Percentiles rank a stretch among this genome's conserved stretches.
phyloP scores from a whole-genome alignment of 768 basidiomycete species.

The Mycena leptocephala region DNA sequence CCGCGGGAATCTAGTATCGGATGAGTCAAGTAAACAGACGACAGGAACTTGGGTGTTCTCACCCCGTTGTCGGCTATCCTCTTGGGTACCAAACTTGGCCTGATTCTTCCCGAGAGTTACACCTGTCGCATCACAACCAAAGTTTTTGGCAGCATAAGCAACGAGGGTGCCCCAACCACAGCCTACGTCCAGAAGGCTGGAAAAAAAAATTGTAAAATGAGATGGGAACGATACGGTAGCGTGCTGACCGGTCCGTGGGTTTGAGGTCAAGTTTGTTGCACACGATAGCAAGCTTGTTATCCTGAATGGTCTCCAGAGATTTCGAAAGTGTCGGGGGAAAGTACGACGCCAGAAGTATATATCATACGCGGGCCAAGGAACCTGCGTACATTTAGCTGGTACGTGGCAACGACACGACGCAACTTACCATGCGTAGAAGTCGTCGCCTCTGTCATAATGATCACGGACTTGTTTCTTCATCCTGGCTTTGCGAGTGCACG shows the following conservation, averaged over 20 bases:
- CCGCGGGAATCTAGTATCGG: conserved; percentile 59
- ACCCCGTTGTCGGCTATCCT: conserved; percentile 89
- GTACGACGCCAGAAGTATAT: conserved; percentile 95
- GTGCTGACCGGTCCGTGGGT: conserved; percentile 78
- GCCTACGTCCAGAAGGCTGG: conserved; percentile 85
- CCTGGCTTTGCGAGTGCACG: conserved; percentile 91
- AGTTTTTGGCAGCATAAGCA: conserved; percentile 98
- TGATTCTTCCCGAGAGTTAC: conserved; percentile 95
- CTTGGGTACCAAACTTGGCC: conserved; percentile 92
- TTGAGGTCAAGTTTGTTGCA: conserved; percentile 95
- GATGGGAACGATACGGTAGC: not conserved
- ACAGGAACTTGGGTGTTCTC: conserved; percentile 9
- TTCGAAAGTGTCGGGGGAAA: conserved; percentile 79
- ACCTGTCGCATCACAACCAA: conserved; percentile 95
- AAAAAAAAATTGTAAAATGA: conserved; percentile 1
- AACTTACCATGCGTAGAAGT: conserved; percentile 91
- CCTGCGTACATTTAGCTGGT: conserved; percentile 57
- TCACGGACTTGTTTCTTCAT: conserved; percentile 96
- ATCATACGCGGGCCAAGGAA: conserved; percentile 98
- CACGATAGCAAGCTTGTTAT: conserved; percentile 97
- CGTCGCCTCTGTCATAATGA: conserved; percentile 97
- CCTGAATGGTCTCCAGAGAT: conserved; percentile 94
- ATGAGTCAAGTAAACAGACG: not conserved
- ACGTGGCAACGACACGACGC: too few relatives aligned
- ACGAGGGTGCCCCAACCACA: conserved; percentile 98